phyloP scores from a whole-genome alignment of 495 filamentous ascomycete genomes.

The Sabuloglossum arenarium region DNA sequence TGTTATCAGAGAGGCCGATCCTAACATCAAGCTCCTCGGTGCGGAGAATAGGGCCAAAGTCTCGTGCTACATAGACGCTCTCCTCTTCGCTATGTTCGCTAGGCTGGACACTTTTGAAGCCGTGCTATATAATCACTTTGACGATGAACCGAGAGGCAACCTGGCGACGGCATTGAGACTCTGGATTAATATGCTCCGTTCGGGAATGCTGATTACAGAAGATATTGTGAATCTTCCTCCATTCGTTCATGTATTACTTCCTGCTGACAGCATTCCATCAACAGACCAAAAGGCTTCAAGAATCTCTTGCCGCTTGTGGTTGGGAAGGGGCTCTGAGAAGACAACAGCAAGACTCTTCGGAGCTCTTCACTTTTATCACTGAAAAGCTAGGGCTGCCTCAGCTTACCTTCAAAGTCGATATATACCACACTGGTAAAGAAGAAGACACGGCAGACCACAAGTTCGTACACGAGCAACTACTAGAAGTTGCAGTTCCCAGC shows the following conservation, averaged over 20 bases:
- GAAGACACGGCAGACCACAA: constrained; percentile 75
- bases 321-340: constrained; percentile 64
- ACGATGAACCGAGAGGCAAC: constrained; percentile 45
- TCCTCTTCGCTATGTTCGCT: constrained; percentile 96
- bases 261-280: not conserved
- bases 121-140: constrained; percentile 55
- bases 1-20: constrained; percentile 50
- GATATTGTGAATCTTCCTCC: constrained; percentile 44
- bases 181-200: constrained; percentile 83
- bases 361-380: constrained; percentile 89
- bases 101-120: constrained; percentile 76
- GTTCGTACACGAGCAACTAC: constrained; percentile 70
- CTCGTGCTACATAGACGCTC: constrained; percentile 77
- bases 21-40: constrained; percentile 50
- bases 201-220: constrained; percentile 63
- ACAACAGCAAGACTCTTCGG: constrained; percentile 80
- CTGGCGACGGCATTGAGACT: constrained; percentile 55
- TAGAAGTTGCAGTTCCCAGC: constrained; percentile 75
- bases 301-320: constrained; percentile 66
- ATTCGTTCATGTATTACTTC: not conserved
- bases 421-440: constrained; percentile 77
- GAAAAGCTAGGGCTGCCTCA: constrained; percentile 72
- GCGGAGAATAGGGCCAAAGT: constrained; percentile 71
- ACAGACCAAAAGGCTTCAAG: constrained; percentile 66
- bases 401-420: constrained; percentile 80